Evolutionary conservation across 139 green algal genomes (phyloP), one percentile per base, ranked within the genome.

Genomic region (Asterochloris sp.): DNA sequence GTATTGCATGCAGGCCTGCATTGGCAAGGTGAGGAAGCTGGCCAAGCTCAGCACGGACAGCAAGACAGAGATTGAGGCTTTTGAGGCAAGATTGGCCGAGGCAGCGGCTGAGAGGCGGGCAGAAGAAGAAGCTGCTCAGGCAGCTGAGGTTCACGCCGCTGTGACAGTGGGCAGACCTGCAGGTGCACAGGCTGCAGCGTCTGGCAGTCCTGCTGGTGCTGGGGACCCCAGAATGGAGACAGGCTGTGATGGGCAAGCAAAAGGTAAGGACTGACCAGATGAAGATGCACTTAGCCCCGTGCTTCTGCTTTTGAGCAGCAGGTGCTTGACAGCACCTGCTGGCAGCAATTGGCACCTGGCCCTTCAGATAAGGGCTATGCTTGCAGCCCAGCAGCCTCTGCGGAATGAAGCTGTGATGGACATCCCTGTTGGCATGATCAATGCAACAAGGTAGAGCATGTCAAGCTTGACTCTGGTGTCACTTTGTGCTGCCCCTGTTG

Each of bases 21-120:
- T 87, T 12, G 79, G 64, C 29, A 91, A 91, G 82, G 89, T 83
- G 15, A 71, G 67, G 64, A 92, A 91, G 83, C 85, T 90, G 74
- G 64, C 80, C 54, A 88, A 83, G 76, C 82, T 79, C 24, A 85
- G 83, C 73, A 13, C 75, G 38, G 87, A 90, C 23, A 29, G 86
- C 63, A 92, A 92, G 79, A 83, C 83, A 62, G 78, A 83, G 13
- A 61, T 85, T 24, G 84, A 83, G 54, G 76, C 75, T 13, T 85
- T 84, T 60, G 69, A 85, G 80, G 80, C 23, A 47, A 29, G 61
- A 69, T 61, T 87, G 80, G 62, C 27, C 26, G 79, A 62, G 10
- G 69, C 68, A 69, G 80, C 69, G 28, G 27, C 60, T 29, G 76
- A 78, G 21, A 78, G 47, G 74, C 74, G 23, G 6, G 74, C n/a